These are phyloP conservation scores for Terana coerulea DNA, from an alignment of 768 basidiomycete species.

Conservation along the genomic window DNA sequence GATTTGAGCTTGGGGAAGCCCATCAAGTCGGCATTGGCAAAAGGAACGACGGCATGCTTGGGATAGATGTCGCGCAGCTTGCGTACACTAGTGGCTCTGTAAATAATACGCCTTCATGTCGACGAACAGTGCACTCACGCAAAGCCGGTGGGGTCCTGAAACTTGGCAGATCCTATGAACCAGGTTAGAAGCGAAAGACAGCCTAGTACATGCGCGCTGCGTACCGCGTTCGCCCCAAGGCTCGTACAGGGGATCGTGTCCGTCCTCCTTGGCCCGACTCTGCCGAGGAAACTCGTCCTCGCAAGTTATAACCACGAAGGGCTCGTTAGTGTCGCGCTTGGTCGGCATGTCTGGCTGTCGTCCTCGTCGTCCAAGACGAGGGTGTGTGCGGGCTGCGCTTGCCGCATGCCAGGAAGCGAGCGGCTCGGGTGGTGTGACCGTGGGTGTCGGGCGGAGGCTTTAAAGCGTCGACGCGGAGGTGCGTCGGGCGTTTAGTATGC, in stretches of 20 bases:
- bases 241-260: conserved; percentile 38
- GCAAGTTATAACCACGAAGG: conserved; percentile 11
- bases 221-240: conserved; percentile 52
- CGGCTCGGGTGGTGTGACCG: not conserved
- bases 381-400: not conserved
- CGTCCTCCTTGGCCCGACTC: not conserved
- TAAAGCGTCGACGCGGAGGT: too few species aligned
- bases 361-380: not conserved
- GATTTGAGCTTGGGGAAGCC: conserved; percentile 46
- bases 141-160: conserved; percentile 39
- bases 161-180: conserved; percentile 47
- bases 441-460: not conserved
- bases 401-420: not conserved
- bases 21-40: conserved; percentile 42
- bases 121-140: conserved; percentile 34
- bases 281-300: conserved; percentile 9
- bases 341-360: not conserved
- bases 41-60: conserved; percentile 54
- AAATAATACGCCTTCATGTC: not conserved
- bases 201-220: conserved; percentile 4
- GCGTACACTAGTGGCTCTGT: conserved; percentile 31
- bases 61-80: conserved; percentile 58
- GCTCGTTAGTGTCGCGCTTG: conserved; percentile 3
- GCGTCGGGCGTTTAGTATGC: too few species aligned
- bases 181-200: not conserved